Evolutionary conservation across 164 flowering plant genomes (phyloP), one percentile per base, ranked within the genome.

Genomic region (Stephania cephalantha): DNA sequence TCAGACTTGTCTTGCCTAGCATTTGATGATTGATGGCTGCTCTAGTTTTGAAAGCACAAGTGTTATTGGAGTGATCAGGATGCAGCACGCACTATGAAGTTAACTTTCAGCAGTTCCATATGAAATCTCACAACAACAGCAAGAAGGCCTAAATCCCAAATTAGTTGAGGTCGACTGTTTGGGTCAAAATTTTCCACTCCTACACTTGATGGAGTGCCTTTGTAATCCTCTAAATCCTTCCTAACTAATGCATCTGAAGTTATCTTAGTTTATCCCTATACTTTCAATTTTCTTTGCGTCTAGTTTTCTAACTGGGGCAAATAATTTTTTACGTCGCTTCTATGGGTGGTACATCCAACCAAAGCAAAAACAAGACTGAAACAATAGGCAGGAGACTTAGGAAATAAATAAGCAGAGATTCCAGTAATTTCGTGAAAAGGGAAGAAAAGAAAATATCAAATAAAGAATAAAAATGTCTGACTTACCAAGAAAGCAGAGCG

Each of bases 401-500:
- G 55, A 10, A 50, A 50, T 50, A 50, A 58, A 58, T n/a, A 18
- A 15, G 6, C 55, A 50, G 3, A 9, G 55, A 50, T 10, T 50
- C 15, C 55, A 50, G 55, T 8, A 50, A 15, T 50, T 50, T 15
- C 11, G 7, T 0, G 1, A 50, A 48, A 50, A 50, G 55, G 15
- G 55, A 50, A 58, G 64, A 9, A 58, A 58, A 58, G 2, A 58
- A 58, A 58, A 15, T 6, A 18, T 7, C 64, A 15, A 9, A 17
- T 15, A 35, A 7, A 25, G 46, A 46, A 25, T 7, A n/a, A 42
- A n/a, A 4, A 52, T 31, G 31, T 48, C 30, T 1, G 46, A 72
- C 80, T 77, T 3, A 89, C 92, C 88, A 82, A 81, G 65, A 89
- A 89, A 64, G 92, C 89, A 75, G 92, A 88, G 5, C 89, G 89